These are phyloP conservation scores for Yamadazyma sp. DNA, from an alignment of 1,139 yeast species.

Conservation along the genomic window DNA sequence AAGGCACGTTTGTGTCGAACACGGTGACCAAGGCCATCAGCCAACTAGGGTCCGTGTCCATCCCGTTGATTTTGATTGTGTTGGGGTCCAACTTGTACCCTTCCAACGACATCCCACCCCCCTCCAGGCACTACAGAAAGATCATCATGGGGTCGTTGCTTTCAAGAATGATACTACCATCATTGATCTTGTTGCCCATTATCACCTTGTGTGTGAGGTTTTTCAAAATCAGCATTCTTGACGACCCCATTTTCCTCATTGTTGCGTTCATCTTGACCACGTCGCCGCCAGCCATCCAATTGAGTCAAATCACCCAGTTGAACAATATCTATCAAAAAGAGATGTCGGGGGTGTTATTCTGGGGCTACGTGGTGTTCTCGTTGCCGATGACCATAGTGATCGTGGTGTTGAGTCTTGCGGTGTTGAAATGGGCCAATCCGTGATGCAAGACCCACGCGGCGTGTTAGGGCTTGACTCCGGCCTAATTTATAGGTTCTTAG, in stretches of 20 bases:
- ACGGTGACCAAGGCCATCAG: slow-evolving; percentile 75
- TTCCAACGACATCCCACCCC: slow-evolving; percentile 62
- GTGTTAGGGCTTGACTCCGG: no score
- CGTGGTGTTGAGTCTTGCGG: slow-evolving; percentile 68
- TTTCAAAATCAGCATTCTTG: slow-evolving; percentile 66
- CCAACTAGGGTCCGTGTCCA: slow-evolving; percentile 85
- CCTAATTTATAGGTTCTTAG: no score
- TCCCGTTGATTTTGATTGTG: slow-evolving; percentile 76
- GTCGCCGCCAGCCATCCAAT: slow-evolving; percentile 84
- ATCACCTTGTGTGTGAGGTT: slow-evolving; percentile 68
- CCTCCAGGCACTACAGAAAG: slow-evolving; percentile 55
- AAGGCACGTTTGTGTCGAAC: slow-evolving; percentile 59
- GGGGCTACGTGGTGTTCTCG: slow-evolving; percentile 80
- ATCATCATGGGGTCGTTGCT: slow-evolving; percentile 68
- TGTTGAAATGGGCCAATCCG: slow-evolving; percentile 48
- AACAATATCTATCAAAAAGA: slow-evolving; percentile 76
- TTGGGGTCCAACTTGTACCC: slow-evolving; percentile 78
- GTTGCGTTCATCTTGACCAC: slow-evolving; percentile 74
- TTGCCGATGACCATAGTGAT: slow-evolving; percentile 75
- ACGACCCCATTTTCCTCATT: slow-evolving; percentile 79
- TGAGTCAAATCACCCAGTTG: slow-evolving; percentile 78
- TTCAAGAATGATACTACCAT: slow-evolving; percentile 77
- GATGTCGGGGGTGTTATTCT: slow-evolving; percentile 83
- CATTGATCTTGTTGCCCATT: slow-evolving; percentile 63
- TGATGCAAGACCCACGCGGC: no score